Evolutionary conservation across 2,329 filamentous ascomycete species (phyloP).

Genomic region (Penicillium sp.): DNA sequence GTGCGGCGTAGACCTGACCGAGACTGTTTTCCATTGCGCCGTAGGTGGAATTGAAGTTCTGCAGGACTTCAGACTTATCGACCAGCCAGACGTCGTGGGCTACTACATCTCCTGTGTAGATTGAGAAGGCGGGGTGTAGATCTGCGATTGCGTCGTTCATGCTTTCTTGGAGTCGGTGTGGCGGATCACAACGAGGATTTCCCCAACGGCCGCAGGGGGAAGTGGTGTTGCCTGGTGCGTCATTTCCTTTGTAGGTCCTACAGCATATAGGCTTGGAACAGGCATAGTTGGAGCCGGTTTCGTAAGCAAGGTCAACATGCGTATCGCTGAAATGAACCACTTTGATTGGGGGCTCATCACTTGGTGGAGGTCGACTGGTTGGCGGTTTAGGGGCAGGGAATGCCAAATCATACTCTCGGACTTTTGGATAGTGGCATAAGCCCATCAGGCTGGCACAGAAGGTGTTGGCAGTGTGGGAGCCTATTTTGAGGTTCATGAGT

Average conservation of each 20-base stretch:
- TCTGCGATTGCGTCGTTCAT: constrained; percentile 47
- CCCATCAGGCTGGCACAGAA: constrained; percentile 58
- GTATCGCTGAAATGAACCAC: constrained; percentile 62
- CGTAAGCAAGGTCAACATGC: constrained; percentile 58
- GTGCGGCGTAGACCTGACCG: constrained; percentile 52
- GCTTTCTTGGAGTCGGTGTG: constrained; percentile 53
- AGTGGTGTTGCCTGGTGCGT: constrained; percentile 51
- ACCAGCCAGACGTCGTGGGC: constrained; percentile 50
- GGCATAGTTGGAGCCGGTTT: constrained; percentile 53
- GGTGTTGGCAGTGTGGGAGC: constrained; percentile 52
- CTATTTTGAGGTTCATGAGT: constrained; percentile 49
- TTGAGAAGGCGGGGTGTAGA: constrained; percentile 52
- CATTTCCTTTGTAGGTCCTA: constrained; percentile 50
- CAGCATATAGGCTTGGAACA: constrained; percentile 63
- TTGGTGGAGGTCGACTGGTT: constrained; percentile 44
- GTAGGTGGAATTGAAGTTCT: constrained; percentile 49
- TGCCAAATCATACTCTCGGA: constrained; percentile 45
- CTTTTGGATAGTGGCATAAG: constrained; percentile 51
- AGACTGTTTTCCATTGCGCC: constrained; percentile 44
- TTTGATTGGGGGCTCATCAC: constrained; percentile 50
- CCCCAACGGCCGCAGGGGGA: constrained; percentile 55
- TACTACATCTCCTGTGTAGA: constrained; percentile 62
- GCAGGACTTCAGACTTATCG: constrained; percentile 31
- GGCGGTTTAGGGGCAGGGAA: constrained; percentile 47
- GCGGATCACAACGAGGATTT: constrained; percentile 55